Conservation (phyloP, 768 basidiomycete genomes). For the Calocera cornea region DNA sequence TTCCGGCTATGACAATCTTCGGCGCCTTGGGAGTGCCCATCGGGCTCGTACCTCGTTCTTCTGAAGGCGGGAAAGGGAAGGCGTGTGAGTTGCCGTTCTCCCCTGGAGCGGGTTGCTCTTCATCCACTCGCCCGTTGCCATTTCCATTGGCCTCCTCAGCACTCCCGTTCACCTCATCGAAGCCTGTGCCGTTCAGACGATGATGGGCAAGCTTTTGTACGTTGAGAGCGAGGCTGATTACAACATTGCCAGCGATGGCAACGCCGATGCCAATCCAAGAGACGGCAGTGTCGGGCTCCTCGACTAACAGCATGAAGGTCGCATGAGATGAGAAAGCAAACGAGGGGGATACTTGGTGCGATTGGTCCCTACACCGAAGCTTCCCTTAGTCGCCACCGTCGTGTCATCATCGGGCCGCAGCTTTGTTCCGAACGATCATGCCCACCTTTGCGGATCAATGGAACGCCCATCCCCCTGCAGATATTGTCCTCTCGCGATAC, state of each 20-base stretch:
- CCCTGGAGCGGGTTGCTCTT: neutral
- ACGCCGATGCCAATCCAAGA: conserved; percentile 59
- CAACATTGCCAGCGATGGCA: conserved; percentile 69
- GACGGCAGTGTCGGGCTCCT: conserved; percentile 11
- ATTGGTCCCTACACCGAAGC: neutral
- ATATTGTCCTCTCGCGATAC: neutral
- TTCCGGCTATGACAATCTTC: neutral
- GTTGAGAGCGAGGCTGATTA: conserved; percentile 85
- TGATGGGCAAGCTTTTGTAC: conserved; percentile 84
- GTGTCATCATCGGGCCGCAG: neutral
- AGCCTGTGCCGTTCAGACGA: conserved; percentile 36
- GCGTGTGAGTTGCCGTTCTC: neutral
- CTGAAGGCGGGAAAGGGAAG: neutral
- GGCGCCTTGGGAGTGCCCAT: conserved; percentile 13
- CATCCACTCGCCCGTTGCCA: neutral
- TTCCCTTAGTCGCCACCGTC: neutral
- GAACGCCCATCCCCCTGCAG: neutral
- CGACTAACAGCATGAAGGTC: neutral
- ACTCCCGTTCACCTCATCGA: conserved; percentile 16
- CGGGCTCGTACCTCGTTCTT: neutral
- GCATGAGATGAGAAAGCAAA: neutral
- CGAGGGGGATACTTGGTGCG: neutral
- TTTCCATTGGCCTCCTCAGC: neutral
- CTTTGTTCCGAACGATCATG: neutral
- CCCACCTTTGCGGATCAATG: neutral